Evolutionary conservation across 192 early-diverging fungal species (phyloP).

Genomic region (Backusella morwellensis): DNA sequence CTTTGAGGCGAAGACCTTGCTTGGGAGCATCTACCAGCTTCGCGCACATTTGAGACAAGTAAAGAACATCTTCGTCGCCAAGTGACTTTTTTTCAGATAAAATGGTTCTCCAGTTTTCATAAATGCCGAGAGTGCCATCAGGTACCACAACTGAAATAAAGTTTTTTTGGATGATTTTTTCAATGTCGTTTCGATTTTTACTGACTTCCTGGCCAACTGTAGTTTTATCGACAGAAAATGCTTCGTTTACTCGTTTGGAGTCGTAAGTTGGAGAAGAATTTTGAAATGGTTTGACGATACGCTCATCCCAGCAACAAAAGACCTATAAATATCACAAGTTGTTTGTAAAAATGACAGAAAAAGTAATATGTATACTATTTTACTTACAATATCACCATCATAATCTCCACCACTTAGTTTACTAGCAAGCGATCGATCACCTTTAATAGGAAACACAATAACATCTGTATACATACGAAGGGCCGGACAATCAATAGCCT

Average conservation of each 20-base stretch:
- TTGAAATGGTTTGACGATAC: conserved; percentile 20
- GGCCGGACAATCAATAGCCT: conserved; percentile 47
- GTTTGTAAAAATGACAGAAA: not conserved
- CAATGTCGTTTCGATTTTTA: not conserved
- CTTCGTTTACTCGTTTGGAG: conserved; percentile 10
- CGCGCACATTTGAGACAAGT: conserved; percentile 35
- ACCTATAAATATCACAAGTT: conserved; percentile 12
- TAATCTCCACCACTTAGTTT: conserved; percentile 79
- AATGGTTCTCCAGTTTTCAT: conserved; percentile 29
- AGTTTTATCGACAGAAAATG: conserved; percentile 12
- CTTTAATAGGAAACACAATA: conserved; percentile 69
- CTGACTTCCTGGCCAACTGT: not conserved
- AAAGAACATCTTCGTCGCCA: conserved; percentile 18
- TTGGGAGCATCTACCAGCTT: conserved; percentile 33
- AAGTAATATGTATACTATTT: not conserved
- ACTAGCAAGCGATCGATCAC: conserved; percentile 63
- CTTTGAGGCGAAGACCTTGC: conserved; percentile 31
- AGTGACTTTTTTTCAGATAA: conserved; percentile 22
- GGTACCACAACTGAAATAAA: conserved; percentile 11
- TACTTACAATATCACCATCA: conserved; percentile 64
- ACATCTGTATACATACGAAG: conserved; percentile 59
- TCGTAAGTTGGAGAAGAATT: not conserved
- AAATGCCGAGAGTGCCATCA: conserved; percentile 19
- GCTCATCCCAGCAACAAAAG: conserved; percentile 41
- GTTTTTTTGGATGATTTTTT: conserved; percentile 8